Evolutionary conservation across 2,329 filamentous ascomycete species (phyloP).

Genomic region (Sclerotinia spermophila): DNA sequence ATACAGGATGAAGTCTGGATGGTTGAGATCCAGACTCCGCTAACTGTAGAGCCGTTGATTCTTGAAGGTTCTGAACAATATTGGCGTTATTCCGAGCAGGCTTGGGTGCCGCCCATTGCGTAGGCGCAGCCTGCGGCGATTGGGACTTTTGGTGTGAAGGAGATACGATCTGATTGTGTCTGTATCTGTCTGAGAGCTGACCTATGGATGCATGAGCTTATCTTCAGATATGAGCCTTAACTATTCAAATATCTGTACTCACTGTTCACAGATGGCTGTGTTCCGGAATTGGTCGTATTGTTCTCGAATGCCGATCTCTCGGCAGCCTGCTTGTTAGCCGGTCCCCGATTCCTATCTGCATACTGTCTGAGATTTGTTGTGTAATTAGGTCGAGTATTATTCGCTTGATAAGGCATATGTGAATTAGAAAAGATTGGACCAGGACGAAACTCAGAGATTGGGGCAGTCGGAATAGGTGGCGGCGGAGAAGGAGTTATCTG

Average conservation of each 20-base stretch:
- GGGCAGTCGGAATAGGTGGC: conserved; percentile 19
- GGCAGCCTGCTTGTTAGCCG: conserved; percentile 1
- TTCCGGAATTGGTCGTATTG: neutral
- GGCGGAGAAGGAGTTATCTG: conserved; percentile 19
- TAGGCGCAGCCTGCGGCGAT: conserved; percentile 11
- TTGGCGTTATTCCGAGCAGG: conserved; percentile 17
- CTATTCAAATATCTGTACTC: neutral
- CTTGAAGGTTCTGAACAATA: conserved; percentile 17
- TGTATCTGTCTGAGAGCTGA: conserved; percentile 15
- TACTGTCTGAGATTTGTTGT: conserved; percentile 19
- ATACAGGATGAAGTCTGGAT: conserved; percentile 7
- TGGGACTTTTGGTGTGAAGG: conserved; percentile 10
- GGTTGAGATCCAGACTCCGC: neutral
- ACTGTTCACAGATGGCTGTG: conserved; percentile 8
- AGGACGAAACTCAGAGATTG: conserved; percentile 16
- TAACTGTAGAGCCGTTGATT: conserved; percentile 7
- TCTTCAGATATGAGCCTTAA: neutral
- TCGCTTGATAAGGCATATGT: conserved; percentile 18
- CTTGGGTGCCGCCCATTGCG: conserved; percentile 18
- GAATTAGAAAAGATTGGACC: conserved; percentile 12
- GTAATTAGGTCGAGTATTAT: conserved; percentile 12
- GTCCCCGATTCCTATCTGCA: conserved; percentile 11
- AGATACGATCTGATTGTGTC: conserved; percentile 12
- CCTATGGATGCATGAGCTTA: conserved; percentile 1
- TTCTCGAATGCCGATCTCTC: conserved; percentile 8